A percentile compares a stretch with the other conserved stretches of the same genome.
phyloP scores from a whole-genome alignment of 345 rosid species.

The Bruguiera sexangula region DNA sequence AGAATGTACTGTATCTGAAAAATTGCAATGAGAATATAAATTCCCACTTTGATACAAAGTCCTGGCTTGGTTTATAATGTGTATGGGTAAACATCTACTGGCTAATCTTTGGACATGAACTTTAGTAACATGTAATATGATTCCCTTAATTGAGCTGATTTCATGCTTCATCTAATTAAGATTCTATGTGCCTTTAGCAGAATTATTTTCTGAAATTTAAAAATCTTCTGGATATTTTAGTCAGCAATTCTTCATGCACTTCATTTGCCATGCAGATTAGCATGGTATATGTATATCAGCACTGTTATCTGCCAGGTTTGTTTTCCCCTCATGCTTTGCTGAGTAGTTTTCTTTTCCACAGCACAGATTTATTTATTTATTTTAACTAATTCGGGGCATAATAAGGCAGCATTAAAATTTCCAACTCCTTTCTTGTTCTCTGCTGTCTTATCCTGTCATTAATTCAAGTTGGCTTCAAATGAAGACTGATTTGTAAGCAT shows the following conservation, averaged over 20 bases:
- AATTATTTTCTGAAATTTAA: background rate
- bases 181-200: background rate
- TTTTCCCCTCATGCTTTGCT: background rate
- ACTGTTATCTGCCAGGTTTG: constrained; percentile 27
- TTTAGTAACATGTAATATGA: no score
- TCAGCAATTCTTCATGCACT: background rate
- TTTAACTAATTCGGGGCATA: background rate
- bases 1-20: no score
- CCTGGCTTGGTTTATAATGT: no score
- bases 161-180: background rate
- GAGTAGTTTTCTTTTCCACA: no score
- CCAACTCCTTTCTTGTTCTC: background rate
- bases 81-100: no score
- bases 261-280: constrained; percentile 21
- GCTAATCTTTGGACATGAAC: no score
- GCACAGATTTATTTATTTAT: background rate
- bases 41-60: no score
- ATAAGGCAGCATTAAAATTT: background rate
- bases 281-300: constrained; percentile 21
- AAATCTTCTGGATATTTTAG: background rate
- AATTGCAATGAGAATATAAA: no score
- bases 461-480: background rate
- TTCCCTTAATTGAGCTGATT: no score
- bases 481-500: background rate
- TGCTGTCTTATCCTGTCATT: background rate